phyloP scores from a whole-genome alignment of 2,329 filamentous ascomycete species.

The Phialemoniopsis sp. region DNA sequence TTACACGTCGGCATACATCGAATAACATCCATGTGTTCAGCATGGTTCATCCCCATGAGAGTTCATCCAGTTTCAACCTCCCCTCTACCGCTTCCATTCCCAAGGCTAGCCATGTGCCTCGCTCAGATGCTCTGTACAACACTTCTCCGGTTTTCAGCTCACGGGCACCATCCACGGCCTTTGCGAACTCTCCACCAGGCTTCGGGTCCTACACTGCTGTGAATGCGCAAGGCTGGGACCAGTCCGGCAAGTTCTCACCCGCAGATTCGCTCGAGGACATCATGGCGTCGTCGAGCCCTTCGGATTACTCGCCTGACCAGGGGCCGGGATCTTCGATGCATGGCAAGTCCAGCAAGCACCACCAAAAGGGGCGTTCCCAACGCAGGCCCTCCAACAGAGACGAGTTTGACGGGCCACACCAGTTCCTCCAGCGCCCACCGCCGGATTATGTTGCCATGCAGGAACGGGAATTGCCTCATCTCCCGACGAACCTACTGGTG shows the following conservation, averaged over 20 bases:
- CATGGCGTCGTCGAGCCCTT: constrained; percentile 52
- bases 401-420: constrained; percentile 85
- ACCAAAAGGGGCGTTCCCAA: constrained; percentile 40
- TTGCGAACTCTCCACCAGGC: constrained; percentile 7
- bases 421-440: constrained; percentile 71
- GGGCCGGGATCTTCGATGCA: constrained; percentile 31
- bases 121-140: constrained; percentile 29
- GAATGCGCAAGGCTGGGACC: constrained; percentile 40
- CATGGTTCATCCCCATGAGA: constrained; percentile 6
- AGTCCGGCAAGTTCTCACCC: constrained; percentile 48
- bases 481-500: constrained; percentile 77
- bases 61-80: constrained; percentile 25
- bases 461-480: constrained; percentile 75
- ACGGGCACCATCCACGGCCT: constrained; percentile 31
- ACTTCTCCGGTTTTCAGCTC: constrained; percentile 34
- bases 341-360: constrained; percentile 25
- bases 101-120: constrained; percentile 29
- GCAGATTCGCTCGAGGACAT: constrained; percentile 56
- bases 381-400: constrained; percentile 76
- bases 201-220: constrained; percentile 15
- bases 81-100: constrained; percentile 26
- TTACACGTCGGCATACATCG: neutral
- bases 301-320: constrained; percentile 57
- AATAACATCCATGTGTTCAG: constrained; percentile 12
- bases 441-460: constrained; percentile 69